A percentile compares a stretch with the other conserved stretches of the same genome.
phyloP scores from a whole-genome alignment of 1,139 yeast species.

The Candida pseudoviswanathii region DNA sequence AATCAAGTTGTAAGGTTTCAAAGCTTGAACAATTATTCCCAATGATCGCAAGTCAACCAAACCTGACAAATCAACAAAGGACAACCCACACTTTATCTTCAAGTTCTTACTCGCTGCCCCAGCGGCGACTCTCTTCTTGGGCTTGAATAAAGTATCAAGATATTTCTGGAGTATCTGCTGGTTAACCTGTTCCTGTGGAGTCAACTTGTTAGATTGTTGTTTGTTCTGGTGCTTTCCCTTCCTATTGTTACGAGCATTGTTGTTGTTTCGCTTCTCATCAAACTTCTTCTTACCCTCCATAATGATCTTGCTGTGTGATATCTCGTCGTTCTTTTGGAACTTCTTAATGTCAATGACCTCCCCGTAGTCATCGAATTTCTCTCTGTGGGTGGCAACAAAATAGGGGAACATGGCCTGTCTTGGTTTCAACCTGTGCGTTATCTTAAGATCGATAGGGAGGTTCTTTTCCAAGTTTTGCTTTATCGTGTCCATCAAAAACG shows the following conservation, averaged over 20 bases:
- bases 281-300: constrained; percentile 35
- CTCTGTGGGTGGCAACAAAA: constrained; percentile 48
- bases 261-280: constrained; percentile 29
- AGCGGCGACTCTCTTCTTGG: constrained; percentile 47
- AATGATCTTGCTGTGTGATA: constrained; percentile 37
- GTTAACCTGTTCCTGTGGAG: constrained; percentile 49
- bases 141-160: constrained; percentile 62
- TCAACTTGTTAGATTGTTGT: constrained; percentile 30
- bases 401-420: constrained; percentile 80
- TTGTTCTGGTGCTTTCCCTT: constrained; percentile 17
- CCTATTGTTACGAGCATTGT: constrained; percentile 19
- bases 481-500: constrained; percentile 42
- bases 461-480: constrained; percentile 42
- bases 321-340: constrained; percentile 62
- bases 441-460: constrained; percentile 60
- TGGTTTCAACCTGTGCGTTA: constrained; percentile 57
- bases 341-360: constrained; percentile 65
- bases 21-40: constrained; percentile 72
- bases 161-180: constrained; percentile 45
- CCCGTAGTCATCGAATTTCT: constrained; percentile 84
- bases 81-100: constrained; percentile 66
- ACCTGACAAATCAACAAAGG: constrained; percentile 83
- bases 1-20: constrained; percentile 78
- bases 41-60: constrained; percentile 83
- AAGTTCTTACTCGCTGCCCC: constrained; percentile 34